Evolutionary conservation across 306 rosid species (phyloP), one percentile per base, ranked within the genome.

Genomic region (Chamaecrista fasciculata): DNA sequence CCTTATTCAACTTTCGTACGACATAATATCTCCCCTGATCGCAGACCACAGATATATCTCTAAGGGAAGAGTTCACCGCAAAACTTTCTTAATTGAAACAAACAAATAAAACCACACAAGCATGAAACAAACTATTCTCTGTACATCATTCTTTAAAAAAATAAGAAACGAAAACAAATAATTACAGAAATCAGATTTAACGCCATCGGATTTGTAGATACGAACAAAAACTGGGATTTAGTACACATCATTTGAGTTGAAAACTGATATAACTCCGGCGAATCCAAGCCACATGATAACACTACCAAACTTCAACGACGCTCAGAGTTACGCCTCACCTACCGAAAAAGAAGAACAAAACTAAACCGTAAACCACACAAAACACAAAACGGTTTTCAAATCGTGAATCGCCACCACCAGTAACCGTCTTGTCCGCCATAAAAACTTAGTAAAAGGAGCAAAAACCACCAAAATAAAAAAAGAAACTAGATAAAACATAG

Each of bases 211-310:
- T 49, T 61, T 29, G 44, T 24, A 11, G 3, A 21, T 25, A 48
- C n/a, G 10, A 29, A 8, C 39, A 66, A 33, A 66, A 14, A 12
- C 48, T 9, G 33, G 15, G 43, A 12, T 14, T 16, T 15, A 50
- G 28, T n/a, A 5, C 31, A 12, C 8, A 15, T 1, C 8, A 21
- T 21, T 21, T 33, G 31, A 31, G 6, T 25, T 23, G n/a, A 50
- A 64, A 11, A 71, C 11, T 44, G 26, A 16, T 15, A 50, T 15
- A 50, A 39, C 36, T 40, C 37, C 15, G 7, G 42, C 36, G 57
- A 62, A 67, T 28, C 48, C 37, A 72, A 50, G 42, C 58, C 21
- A 59, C 21, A 59, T 42, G 1, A 49, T 51, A 19, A 42, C 44
- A 43, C 50, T 11, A 49, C 34, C 28, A 72, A 55, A 67, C 60